Evolutionary conservation across 106 monocot species (phyloP).

Genomic region (Iris macrosiphon): DNA sequence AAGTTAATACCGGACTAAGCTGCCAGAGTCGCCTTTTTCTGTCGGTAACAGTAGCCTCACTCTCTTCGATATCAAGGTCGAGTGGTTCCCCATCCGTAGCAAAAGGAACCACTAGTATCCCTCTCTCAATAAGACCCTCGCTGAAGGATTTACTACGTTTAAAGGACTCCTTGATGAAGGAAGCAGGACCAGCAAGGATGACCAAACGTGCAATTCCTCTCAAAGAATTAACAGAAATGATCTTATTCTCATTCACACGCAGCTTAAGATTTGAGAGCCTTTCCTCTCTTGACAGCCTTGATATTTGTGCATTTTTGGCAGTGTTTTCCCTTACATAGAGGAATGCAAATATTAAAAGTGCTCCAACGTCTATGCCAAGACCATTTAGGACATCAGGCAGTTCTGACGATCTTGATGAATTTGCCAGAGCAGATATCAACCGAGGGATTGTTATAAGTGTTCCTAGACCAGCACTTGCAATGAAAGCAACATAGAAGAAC

Average conservation of each 20-base stretch:
- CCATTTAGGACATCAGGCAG: slow-evolving; percentile 50
- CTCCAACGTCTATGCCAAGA: slow-evolving; percentile 74
- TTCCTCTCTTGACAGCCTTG: slow-evolving; percentile 86
- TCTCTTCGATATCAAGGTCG: slow-evolving; percentile 37
- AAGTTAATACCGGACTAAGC: slow-evolving; percentile 54
- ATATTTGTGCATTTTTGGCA: slow-evolving; percentile 74
- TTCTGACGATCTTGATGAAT: slow-evolving; percentile 44
- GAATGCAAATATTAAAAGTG: slow-evolving; percentile 68
- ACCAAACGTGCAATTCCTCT: slow-evolving; percentile 77
- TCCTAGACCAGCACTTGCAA: slow-evolving; percentile 76
- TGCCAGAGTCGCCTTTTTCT: slow-evolving; percentile 75
- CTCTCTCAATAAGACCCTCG: slow-evolving; percentile 64
- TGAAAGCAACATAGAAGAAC: slow-evolving; percentile 97
- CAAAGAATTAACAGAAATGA: slow-evolving; percentile 52
- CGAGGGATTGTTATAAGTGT: slow-evolving; percentile 64
- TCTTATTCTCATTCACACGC: slow-evolving; percentile 48
- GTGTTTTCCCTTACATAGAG: slow-evolving; percentile 72
- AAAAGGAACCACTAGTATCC: slow-evolving; percentile 79
- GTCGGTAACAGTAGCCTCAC: slow-evolving; percentile 11
- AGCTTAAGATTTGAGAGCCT: slow-evolving; percentile 72
- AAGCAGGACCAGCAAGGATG: slow-evolving; percentile 74
- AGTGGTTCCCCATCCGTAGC: slow-evolving; percentile 44
- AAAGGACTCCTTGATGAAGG: slow-evolving; percentile 63
- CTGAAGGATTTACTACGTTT: slow-evolving; percentile 53
- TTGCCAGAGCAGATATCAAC: slow-evolving; percentile 39